A percentile compares a stretch with the other conserved stretches of the same genome.
phyloP scores from a whole-genome alignment of 257 asterid species.

The Solanum tacnaense region DNA sequence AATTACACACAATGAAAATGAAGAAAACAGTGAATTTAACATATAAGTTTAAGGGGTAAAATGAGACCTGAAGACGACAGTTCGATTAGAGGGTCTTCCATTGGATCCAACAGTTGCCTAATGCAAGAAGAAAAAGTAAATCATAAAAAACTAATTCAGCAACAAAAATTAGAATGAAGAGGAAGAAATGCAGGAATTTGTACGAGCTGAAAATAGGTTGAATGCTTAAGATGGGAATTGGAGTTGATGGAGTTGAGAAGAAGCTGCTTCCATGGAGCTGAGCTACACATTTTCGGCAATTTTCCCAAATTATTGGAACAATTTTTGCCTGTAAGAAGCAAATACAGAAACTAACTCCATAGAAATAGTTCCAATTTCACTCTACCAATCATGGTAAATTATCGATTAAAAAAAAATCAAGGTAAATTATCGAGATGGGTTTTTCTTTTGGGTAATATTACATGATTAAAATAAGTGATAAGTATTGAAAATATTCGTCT shows the following conservation, averaged over 20 bases:
- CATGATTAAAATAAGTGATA: no score
- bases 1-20: not conserved
- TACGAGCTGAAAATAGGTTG: conserved; percentile 76
- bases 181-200: not conserved
- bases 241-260: conserved; percentile 58
- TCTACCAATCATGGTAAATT: no score
- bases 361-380: not conserved
- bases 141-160: not conserved
- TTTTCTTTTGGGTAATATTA: no score
- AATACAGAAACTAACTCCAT: not conserved
- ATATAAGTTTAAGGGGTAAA: not conserved
- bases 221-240: conserved; percentile 72
- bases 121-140: not conserved
- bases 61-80: conserved; percentile 85
- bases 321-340: not conserved
- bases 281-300: conserved; percentile 29
- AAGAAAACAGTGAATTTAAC: not conserved
- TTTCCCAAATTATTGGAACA: not conserved
- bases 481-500: no score
- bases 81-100: conserved; percentile 76
- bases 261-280: conserved; percentile 82
- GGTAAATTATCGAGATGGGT: no score
- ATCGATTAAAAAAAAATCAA: no score
- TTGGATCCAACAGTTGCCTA: conserved; percentile 72
- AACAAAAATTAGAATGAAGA: not conserved